Evolutionary conservation across 192 early-diverging fungal species (phyloP).

Genomic region (Neocallimastix lanati): DNA sequence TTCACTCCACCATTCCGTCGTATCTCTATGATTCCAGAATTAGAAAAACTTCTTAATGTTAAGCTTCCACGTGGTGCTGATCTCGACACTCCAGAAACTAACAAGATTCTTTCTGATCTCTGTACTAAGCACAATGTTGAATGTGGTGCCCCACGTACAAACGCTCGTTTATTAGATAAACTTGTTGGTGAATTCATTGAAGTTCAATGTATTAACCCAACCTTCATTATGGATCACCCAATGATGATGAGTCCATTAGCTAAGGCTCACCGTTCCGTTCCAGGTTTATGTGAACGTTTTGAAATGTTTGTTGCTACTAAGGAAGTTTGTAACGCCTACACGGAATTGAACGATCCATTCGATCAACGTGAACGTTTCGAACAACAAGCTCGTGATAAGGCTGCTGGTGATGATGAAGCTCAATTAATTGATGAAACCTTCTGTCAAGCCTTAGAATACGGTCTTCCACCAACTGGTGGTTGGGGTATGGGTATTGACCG

Average conservation of each 20-base stretch:
- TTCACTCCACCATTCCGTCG: constrained; percentile 93
- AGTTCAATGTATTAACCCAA: constrained; percentile 60
- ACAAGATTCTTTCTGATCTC: constrained; percentile 79
- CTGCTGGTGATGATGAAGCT: constrained; percentile 94
- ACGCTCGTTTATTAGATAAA: constrained; percentile 86
- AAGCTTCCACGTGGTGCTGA: constrained; percentile 78
- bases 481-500: constrained; percentile 94
- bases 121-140: constrained; percentile 91
- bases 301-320: constrained; percentile 98
- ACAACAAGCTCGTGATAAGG: constrained; percentile 94
- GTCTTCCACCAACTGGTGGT: constrained; percentile 84
- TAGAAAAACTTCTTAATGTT: constrained; percentile 75
- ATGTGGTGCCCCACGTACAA: constrained; percentile 83
- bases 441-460: constrained; percentile 90
- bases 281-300: constrained; percentile 93
- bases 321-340: constrained; percentile 98
- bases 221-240: constrained; percentile 93
- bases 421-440: constrained; percentile 96
- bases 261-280: constrained; percentile 77
- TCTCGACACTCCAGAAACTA: constrained; percentile 61
- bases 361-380: constrained; percentile 96
- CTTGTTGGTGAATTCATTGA: constrained; percentile 61
- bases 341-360: constrained; percentile 98
- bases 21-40: constrained; percentile 76
- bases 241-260: constrained; percentile 98